Evolutionary conservation across 805 yeast genomes (phyloP).

Genomic region (Torulaspora indica): DNA sequence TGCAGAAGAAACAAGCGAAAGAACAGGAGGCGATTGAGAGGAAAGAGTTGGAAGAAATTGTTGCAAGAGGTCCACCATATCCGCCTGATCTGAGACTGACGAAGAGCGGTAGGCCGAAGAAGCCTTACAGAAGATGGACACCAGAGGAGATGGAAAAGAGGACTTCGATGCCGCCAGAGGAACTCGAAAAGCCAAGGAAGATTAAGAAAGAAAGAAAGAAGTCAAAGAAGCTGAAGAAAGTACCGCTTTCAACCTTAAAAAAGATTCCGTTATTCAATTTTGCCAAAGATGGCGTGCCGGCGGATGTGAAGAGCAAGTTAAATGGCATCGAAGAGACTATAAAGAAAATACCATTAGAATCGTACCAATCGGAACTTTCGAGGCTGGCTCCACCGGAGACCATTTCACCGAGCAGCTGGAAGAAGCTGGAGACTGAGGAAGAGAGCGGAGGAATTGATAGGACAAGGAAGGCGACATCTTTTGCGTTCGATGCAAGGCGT

Average conservation of each 20-base stretch:
- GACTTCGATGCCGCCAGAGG: slow-evolving; percentile 18
- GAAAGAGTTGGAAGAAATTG: slow-evolving; percentile 31
- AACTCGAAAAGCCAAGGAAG: slow-evolving; percentile 19
- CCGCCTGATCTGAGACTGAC: slow-evolving; percentile 32
- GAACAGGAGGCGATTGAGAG: slow-evolving; percentile 24
- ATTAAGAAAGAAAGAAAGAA: slow-evolving; percentile 19
- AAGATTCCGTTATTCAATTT: slow-evolving; percentile 31
- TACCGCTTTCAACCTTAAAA: slow-evolving; percentile 26
- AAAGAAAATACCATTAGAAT: slow-evolving; percentile 8
- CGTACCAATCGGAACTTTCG: slow-evolving; percentile 10
- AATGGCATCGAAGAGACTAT: slow-evolving; percentile 27
- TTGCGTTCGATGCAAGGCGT: slow-evolving; percentile 14
- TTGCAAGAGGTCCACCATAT: slow-evolving; percentile 35
- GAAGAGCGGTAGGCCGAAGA: slow-evolving; percentile 33
- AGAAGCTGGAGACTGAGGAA: slow-evolving; percentile 6
- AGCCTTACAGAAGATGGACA: slow-evolving; percentile 35
- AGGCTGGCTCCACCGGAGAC: slow-evolving; percentile 11
- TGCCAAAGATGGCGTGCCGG: slow-evolving; percentile 7
- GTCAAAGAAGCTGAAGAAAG: slow-evolving; percentile 20
- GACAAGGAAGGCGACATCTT: neutral
- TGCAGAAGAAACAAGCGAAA: slow-evolving; percentile 21
- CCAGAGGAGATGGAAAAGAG: slow-evolving; percentile 32
- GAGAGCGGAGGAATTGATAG: neutral
- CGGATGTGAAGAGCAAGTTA: slow-evolving; percentile 7
- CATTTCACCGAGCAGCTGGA: slow-evolving; percentile 7